Conservation (phyloP, 306 rosid genomes). For the Lotus japonicus region DNA sequence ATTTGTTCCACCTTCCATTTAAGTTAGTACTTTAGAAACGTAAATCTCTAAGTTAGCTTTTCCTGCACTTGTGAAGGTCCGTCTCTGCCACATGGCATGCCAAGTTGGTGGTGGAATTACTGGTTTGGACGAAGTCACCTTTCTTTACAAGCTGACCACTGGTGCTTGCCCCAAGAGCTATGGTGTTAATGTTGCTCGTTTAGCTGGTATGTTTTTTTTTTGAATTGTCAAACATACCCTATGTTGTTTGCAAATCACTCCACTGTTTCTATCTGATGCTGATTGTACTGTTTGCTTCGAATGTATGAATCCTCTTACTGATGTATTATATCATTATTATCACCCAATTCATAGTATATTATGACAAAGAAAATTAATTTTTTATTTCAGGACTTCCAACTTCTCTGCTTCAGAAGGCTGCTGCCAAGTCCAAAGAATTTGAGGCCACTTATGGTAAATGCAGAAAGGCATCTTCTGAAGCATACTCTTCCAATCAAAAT, state of each 20-base stretch:
- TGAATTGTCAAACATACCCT: not conserved
- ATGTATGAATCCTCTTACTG: not conserved
- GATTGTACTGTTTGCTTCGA: not conserved
- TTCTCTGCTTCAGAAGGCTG: slow-evolving; percentile 69
- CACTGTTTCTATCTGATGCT: not conserved
- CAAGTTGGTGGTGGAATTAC: slow-evolving; percentile 67
- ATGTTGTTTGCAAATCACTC: not conserved
- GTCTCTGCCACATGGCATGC: slow-evolving; percentile 90
- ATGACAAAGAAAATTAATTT: not conserved
- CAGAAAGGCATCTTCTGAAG: slow-evolving; percentile 18
- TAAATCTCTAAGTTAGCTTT: slow-evolving; percentile 20
- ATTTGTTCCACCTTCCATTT: slow-evolving; percentile 10
- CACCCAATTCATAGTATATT: not conserved
- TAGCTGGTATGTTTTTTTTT: slow-evolving; percentile 62
- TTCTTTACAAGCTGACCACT: slow-evolving; percentile 71
- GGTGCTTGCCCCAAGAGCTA: slow-evolving; percentile 99
- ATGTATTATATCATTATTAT: not conserved
- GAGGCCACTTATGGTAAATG: slow-evolving; percentile 71
- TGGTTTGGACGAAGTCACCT: slow-evolving; percentile 84
- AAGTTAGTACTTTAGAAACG: slow-evolving; percentile 12
- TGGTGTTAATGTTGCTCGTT: slow-evolving; percentile 88
- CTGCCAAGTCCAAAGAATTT: slow-evolving; percentile 69
- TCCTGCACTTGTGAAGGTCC: slow-evolving; percentile 50
- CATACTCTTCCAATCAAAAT: slow-evolving; percentile 22
- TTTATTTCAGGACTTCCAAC: slow-evolving; percentile 49